phyloP scores from a whole-genome alignment of 495 filamentous ascomycete genomes.

The Podospora conica region DNA sequence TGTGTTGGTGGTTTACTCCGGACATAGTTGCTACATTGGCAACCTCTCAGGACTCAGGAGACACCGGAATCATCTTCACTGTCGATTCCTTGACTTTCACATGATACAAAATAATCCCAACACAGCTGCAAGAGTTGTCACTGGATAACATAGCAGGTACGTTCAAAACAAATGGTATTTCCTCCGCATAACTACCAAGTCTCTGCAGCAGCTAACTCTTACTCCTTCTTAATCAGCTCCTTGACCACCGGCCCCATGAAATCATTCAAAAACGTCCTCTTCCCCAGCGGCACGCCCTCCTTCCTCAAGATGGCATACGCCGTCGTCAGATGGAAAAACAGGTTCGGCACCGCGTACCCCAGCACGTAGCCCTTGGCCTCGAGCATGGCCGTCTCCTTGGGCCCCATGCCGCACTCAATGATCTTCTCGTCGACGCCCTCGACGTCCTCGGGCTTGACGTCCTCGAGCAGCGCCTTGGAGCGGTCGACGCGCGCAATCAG shows the following conservation, averaged over 20 bases:
- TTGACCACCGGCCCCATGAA: neutral
- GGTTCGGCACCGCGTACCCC: conserved; percentile 44
- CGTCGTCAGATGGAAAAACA: conserved; percentile 54
- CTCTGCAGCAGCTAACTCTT: too few species aligned
- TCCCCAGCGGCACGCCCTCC: conserved; percentile 52
- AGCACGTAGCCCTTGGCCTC: conserved; percentile 33
- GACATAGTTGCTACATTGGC: too few species aligned
- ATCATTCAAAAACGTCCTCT: conserved; percentile 21
- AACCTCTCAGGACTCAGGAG: too few species aligned
- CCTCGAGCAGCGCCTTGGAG: conserved; percentile 29
- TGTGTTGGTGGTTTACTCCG: too few species aligned
- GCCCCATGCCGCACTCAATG: conserved; percentile 15
- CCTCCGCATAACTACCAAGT: too few species aligned
- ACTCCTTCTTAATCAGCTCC: neutral
- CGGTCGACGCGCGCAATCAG: conserved; percentile 36
- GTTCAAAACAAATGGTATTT: neutral
- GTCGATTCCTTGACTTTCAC: too few species aligned
- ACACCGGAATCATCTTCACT: too few species aligned
- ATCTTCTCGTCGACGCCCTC: conserved; percentile 29
- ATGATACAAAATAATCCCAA: too few species aligned
- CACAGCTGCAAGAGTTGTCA: neutral
- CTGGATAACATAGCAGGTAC: neutral
- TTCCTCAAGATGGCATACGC: conserved; percentile 51
- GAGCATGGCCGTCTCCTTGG: conserved; percentile 22
- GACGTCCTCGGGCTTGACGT: conserved; percentile 32